A percentile compares a stretch with the other conserved stretches of the same genome.
phyloP scores from a whole-genome alignment of 1,284 basidiomycete genomes.

The Irpex sp. region DNA sequence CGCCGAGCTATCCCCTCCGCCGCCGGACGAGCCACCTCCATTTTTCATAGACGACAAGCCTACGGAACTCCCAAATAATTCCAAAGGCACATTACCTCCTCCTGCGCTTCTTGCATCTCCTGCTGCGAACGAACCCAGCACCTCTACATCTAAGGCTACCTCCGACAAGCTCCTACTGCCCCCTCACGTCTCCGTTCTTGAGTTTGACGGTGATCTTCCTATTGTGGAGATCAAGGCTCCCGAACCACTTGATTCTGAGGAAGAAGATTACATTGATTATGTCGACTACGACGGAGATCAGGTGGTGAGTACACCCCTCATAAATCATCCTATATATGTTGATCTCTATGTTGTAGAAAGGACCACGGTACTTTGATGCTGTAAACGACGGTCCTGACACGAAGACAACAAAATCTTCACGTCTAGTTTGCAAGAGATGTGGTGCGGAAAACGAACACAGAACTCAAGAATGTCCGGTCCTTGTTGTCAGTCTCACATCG shows the following conservation, averaged over 20 bases:
- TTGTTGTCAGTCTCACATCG: constrained; percentile 50
- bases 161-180: constrained; percentile 45
- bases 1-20: neutral
- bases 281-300: constrained; percentile 63
- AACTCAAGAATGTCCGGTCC: constrained; percentile 58
- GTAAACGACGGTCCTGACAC: constrained; percentile 34
- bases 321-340: neutral
- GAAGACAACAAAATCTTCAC: constrained; percentile 33
- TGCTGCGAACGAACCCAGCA: neutral
- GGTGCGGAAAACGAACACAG: constrained; percentile 67
- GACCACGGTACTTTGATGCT: constrained; percentile 61
- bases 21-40: constrained; percentile 16
- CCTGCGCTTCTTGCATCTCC: neutral
- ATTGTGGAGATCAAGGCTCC: constrained; percentile 40
- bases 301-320: constrained; percentile 37
- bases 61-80: constrained; percentile 30
- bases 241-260: constrained; percentile 35
- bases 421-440: constrained; percentile 68
- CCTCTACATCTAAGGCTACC: neutral
- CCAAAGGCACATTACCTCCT: neutral
- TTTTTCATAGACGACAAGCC: constrained; percentile 57
- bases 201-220: constrained; percentile 33
- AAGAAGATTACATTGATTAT: constrained; percentile 67
- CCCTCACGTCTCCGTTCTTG: constrained; percentile 57
- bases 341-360: constrained; percentile 22